Base-by-base conservation (phyloP, 768 basidiomycete genomes). In the Mycena epipterygia region DNA sequence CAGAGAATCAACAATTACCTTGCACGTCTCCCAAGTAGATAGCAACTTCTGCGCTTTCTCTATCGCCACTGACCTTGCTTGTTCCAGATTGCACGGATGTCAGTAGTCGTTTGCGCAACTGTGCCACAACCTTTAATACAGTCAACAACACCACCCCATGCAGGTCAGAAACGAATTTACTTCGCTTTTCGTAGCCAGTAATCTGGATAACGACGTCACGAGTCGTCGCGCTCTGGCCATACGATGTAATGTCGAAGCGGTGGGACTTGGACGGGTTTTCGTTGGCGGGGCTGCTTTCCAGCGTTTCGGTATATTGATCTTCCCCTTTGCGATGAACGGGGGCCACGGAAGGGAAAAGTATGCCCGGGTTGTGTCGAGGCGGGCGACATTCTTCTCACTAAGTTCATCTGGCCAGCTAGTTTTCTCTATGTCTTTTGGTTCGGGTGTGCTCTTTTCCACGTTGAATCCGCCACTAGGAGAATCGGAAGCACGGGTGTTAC, bases 21-120 rank as follows among this genome's bases (percentile, higher is more conserved):
- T 96, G 94, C 2, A 98, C 88, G 79, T 98, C 96, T 27, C 94
- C 95, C 82, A 97, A 89, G 77, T 97, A 95, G 3, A 96, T 93
- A 14, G 89, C 91, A 27, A 97, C 89, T 72, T 95, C 94, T 25
- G 86, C 79, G 59, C 90, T 88, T 19, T 90, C 88, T 5, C 84
- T 85, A 58, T 84, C 82, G 17, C 80, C 82, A 5, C 76, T 80
- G 19, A 82, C 80, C 44, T 79, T 81, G 9, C 81, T 82, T 66
- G 82, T 70, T 27, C 78, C 82, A 33, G 78, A 77, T 57, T 77
- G 79, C 8, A 78, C 79, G 68, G 75, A 78, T 70, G 78, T 88
- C 61, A 88, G 79, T 1, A 95, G 84, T 21, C 96, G 84, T 79
- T 97, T 97, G 74, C 90, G 84, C 64, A 97, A 84, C 74, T 93